A percentile compares a stretch with the other conserved stretches of the same genome.
Conservation (phyloP, 208 protist species). For the Vickermania ingenoplastis region DNA sequence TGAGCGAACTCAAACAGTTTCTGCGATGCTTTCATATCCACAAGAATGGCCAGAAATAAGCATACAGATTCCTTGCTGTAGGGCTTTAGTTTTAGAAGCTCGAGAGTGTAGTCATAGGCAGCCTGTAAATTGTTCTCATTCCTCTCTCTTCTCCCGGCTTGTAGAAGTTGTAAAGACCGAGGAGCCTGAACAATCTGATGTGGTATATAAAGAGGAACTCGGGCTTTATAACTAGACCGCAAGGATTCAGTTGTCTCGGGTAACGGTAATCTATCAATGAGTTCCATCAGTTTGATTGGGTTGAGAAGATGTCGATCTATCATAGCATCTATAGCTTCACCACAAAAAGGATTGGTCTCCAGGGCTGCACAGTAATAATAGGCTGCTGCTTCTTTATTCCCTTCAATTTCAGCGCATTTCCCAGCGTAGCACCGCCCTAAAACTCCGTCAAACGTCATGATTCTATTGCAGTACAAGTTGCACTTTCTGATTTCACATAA, state of each 20-base stretch:
- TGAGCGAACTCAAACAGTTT: constrained; percentile 82
- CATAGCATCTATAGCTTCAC: constrained; percentile 54
- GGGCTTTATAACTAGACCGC: constrained; percentile 10
- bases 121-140: constrained; percentile 63
- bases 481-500: constrained; percentile 54
- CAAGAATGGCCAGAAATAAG: constrained; percentile 61
- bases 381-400: constrained; percentile 42
- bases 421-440: constrained; percentile 45
- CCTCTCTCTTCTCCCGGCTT: constrained; percentile 41
- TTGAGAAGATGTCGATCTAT: constrained; percentile 54
- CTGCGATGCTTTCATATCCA: constrained; percentile 70
- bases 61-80: constrained; percentile 61
- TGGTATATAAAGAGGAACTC: background rate
- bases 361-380: constrained; percentile 57
- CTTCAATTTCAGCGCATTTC: constrained; percentile 60
- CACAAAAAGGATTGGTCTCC: constrained; percentile 57
- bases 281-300: constrained; percentile 17
- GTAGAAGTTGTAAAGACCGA: constrained; percentile 27
- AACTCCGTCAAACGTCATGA: constrained; percentile 13
- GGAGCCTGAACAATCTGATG: constrained; percentile 19
- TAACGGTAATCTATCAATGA: constrained; percentile 53
- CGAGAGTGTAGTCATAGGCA: constrained; percentile 42
- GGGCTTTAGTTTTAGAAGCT: constrained; percentile 44
- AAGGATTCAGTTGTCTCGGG: constrained; percentile 34
- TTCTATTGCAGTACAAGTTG: constrained; percentile 21